A percentile compares a stretch with the other conserved stretches of the same genome.
Evolutionary conservation across 169 alveolate species (phyloP).

Genomic region (Plasmodium knowlesi): DNA sequence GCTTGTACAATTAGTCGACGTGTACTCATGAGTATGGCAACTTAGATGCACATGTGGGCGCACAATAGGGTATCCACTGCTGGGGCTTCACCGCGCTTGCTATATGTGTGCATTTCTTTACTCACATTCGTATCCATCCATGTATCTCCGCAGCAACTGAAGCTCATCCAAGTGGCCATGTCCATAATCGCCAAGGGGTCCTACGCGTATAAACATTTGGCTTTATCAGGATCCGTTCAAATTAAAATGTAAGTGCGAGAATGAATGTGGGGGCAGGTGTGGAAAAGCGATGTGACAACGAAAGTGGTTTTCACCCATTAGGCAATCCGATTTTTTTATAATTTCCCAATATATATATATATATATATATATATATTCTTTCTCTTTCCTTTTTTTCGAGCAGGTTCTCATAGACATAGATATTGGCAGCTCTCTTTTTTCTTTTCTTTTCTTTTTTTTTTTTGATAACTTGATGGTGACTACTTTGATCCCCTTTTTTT

Average conservation of each 20-base stretch:
- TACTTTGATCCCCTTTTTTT: background rate
- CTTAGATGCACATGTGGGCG: slow-evolving; percentile 49
- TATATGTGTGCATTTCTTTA: background rate
- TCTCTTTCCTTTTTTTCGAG: slow-evolving; percentile 1
- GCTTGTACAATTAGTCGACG: slow-evolving; percentile 11
- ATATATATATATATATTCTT: background rate
- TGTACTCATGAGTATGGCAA: slow-evolving; percentile 19
- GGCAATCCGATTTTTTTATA: background rate
- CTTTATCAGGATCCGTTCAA: slow-evolving; percentile 62
- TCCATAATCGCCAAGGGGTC: slow-evolving; percentile 75
- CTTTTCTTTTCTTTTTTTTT: background rate
- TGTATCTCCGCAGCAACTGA: slow-evolving; percentile 76
- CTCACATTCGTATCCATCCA: background rate
- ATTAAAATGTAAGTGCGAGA: slow-evolving; percentile 38
- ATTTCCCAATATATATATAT: background rate
- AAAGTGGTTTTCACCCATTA: background rate
- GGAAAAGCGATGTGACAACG: background rate
- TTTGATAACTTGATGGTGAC: background rate
- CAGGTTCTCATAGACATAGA: slow-evolving; percentile 38
- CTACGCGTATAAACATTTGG: slow-evolving; percentile 41
- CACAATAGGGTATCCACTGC: slow-evolving; percentile 72
- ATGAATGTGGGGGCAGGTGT: background rate
- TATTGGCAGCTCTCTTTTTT: background rate
- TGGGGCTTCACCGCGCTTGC: slow-evolving; percentile 51
- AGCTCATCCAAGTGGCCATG: slow-evolving; percentile 75